Conservation (phyloP, 352 stramenopile genomes). For the Phytopythium cucurbitacearum region DNA sequence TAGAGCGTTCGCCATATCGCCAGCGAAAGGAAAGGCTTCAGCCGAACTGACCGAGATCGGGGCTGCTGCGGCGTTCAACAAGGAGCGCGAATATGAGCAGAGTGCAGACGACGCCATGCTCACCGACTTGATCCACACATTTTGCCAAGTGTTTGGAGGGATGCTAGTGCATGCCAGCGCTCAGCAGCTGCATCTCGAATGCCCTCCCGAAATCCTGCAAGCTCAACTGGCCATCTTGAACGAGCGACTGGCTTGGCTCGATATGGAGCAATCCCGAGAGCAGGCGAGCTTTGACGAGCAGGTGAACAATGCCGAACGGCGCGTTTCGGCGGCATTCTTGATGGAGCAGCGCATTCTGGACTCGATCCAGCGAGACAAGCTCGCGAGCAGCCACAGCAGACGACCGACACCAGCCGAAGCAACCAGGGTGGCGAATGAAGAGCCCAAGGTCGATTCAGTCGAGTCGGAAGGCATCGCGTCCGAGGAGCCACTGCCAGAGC, state of each 20-base stretch:
- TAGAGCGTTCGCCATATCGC: conserved; percentile 13
- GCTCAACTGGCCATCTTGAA: conserved; percentile 38
- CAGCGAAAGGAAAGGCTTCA: conserved; percentile 1
- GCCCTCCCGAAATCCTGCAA: conserved; percentile 43
- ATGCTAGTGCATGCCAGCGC: conserved; percentile 51
- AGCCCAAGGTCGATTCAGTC: too few relatives aligned
- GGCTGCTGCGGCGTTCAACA: conserved; percentile 17
- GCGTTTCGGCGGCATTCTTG: conserved; percentile 10
- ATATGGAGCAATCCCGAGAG: conserved; percentile 26
- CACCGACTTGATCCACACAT: conserved; percentile 51
- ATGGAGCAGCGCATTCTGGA: conserved; percentile 34
- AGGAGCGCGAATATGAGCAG: conserved; percentile 38
- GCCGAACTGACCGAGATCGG: conserved; percentile 16
- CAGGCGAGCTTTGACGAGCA: conserved; percentile 15
- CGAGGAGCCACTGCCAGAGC: too few relatives aligned
- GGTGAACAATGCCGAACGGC: conserved; percentile 18
- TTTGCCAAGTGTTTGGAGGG: conserved; percentile 48
- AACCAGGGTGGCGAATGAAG: too few relatives aligned
- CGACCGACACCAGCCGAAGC: too few relatives aligned
- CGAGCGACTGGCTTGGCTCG: conserved; percentile 34
- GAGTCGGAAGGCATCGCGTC: too few relatives aligned
- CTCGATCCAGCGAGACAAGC: conserved; percentile 15
- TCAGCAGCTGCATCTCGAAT: conserved; percentile 44
- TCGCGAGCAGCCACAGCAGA: not conserved
- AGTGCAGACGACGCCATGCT: conserved; percentile 43